phyloP scores from a whole-genome alignment of 1,284 basidiomycete species.

The Singerocomus inundabilis region DNA sequence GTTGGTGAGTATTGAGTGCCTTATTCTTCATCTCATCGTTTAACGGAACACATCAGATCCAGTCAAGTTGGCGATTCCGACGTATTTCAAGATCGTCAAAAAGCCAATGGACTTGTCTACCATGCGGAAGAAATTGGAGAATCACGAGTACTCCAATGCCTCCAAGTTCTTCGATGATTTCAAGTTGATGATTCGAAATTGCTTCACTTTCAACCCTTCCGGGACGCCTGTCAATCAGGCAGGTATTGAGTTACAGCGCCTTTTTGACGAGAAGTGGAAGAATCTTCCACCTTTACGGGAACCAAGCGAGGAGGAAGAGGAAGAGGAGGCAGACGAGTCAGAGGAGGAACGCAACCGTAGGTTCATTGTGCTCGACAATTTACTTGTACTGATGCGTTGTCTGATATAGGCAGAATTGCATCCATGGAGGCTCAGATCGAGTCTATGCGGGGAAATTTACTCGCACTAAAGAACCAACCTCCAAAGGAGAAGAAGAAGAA shows the following conservation, averaged over 20 bases:
- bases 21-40: not conserved
- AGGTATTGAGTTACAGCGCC: conserved; percentile 74
- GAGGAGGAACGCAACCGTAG: conserved; percentile 59
- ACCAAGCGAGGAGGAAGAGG: conserved; percentile 51
- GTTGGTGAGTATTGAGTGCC: conserved; percentile 62
- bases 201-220: conserved; percentile 88
- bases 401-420: conserved; percentile 58
- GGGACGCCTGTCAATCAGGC: conserved; percentile 85
- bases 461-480: conserved; percentile 56
- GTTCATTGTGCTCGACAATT: conserved; percentile 23
- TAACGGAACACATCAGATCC: conserved; percentile 49
- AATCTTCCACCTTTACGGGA: conserved; percentile 66
- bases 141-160: conserved; percentile 71
- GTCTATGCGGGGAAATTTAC: conserved; percentile 63
- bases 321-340: conserved; percentile 47
- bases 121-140: conserved; percentile 82
- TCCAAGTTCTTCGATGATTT: conserved; percentile 88
- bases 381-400: conserved; percentile 13
- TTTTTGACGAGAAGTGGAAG: conserved; percentile 93
- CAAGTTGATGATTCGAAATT: conserved; percentile 92
- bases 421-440: conserved; percentile 74
- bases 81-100: conserved; percentile 87
- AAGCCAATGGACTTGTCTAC: conserved; percentile 94
- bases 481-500: conserved; percentile 63
- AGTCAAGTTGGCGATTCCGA: conserved; percentile 78